A percentile compares a stretch with the other conserved stretches of the same genome.
Evolutionary conservation across 2,329 filamentous ascomycete species (phyloP).

Genomic region (Rhynchosporium agropyri): DNA sequence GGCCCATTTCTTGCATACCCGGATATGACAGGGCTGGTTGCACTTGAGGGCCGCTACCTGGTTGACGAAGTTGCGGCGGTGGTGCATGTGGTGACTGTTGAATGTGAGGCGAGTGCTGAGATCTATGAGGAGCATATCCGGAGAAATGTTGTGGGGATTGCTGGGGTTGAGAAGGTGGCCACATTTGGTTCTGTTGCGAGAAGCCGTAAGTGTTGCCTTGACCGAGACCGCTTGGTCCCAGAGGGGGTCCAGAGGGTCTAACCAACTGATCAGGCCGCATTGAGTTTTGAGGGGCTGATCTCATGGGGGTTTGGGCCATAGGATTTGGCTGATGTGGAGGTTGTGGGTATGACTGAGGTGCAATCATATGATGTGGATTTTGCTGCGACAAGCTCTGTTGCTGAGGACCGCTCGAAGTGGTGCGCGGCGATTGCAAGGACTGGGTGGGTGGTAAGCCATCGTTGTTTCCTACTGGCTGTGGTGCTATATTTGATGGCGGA

Average conservation of each 20-base stretch:
- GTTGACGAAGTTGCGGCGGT: constrained; percentile 62
- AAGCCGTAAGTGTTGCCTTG: constrained; percentile 62
- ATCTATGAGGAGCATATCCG: constrained; percentile 54
- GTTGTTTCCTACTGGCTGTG: constrained; percentile 43
- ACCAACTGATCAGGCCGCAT: constrained; percentile 62
- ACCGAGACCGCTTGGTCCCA: constrained; percentile 56
- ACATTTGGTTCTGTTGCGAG: constrained; percentile 62
- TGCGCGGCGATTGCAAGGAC: constrained; percentile 60
- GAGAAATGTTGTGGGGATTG: constrained; percentile 62
- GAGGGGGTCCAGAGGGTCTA: constrained; percentile 62
- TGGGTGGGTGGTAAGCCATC: constrained; percentile 55
- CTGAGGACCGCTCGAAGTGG: constrained; percentile 55
- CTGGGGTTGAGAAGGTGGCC: constrained; percentile 62
- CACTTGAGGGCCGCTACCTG: constrained; percentile 56
- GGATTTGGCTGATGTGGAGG: constrained; percentile 72
- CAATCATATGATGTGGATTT: constrained; percentile 47
- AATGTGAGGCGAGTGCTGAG: constrained; percentile 43
- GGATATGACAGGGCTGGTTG: constrained; percentile 63
- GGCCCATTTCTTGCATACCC: constrained; percentile 63
- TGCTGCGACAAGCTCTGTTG: constrained; percentile 54
- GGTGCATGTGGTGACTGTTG: constrained; percentile 56
- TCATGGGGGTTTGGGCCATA: constrained; percentile 72
- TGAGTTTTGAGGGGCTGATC: constrained; percentile 65
- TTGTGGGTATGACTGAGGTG: constrained; percentile 66
- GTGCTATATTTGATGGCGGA: constrained; percentile 53